These are phyloP conservation scores for Diplodia corticola DNA, from an alignment of 2,329 filamentous ascomycete genomes.

Conservation along the genomic window DNA sequence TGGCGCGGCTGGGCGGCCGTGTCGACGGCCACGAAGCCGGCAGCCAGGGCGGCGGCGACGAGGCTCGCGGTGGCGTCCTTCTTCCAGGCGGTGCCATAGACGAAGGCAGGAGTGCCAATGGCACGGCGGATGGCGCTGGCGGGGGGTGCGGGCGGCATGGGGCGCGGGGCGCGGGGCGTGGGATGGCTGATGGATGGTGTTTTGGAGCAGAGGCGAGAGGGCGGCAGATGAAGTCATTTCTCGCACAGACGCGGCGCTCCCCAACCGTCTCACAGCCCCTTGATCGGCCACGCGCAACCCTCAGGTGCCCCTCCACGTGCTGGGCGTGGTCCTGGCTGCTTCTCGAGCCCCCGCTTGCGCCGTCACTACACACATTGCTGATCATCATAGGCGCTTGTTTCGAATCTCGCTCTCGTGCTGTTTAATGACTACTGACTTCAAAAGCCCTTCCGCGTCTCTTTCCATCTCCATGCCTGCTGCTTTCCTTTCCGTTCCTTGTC, in stretches of 20 bases:
- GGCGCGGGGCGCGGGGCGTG: not conserved
- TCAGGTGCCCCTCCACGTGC: constrained; percentile 7
- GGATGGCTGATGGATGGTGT: not conserved
- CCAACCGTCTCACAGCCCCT: not conserved
- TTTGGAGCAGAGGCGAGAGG: not conserved
- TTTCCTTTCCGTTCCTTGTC: not conserved
- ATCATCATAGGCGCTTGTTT: constrained; percentile 18
- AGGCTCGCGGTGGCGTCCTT: constrained; percentile 65
- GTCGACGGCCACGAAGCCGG: constrained; percentile 73
- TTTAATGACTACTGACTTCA: constrained; percentile 3
- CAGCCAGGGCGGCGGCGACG: constrained; percentile 66
- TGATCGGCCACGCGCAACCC: constrained; percentile 9
- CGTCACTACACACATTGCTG: constrained; percentile 4
- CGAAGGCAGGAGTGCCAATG: constrained; percentile 43
- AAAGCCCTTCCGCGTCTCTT: not conserved
- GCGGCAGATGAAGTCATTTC: constrained; percentile 17
- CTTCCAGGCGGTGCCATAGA: constrained; percentile 91
- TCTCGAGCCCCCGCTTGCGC: constrained; percentile 1
- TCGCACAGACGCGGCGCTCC: constrained; percentile 8
- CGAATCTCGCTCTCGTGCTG: constrained; percentile 18
- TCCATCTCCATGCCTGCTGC: not conserved
- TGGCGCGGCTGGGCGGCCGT: constrained; percentile 78
- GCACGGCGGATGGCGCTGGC: constrained; percentile 4
- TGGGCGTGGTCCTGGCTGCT: not conserved
- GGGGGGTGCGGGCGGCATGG: constrained; percentile 4